Evolutionary conservation across 106 monocot species (phyloP).

Genomic region (Agapanthus africanus): DNA sequence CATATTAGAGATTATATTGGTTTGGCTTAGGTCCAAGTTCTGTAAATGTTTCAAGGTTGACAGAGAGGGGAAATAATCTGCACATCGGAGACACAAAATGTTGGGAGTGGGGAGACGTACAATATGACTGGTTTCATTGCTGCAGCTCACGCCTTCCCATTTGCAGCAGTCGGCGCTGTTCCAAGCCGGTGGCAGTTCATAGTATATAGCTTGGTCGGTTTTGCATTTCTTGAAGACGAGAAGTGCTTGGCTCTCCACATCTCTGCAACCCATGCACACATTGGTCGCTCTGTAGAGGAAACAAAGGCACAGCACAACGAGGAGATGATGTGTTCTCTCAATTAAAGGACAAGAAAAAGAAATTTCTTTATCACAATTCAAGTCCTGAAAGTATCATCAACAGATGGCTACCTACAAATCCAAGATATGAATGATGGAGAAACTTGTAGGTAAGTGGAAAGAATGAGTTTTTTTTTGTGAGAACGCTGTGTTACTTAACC

Average conservation of each 20-base stretch:
- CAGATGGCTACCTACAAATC: too few species aligned
- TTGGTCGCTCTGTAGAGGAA: too few species aligned
- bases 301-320: too few species aligned
- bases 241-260: background rate
- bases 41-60: constrained; percentile 10
- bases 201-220: background rate
- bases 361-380: too few species aligned
- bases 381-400: too few species aligned
- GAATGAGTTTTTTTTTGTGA: too few species aligned
- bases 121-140: constrained; percentile 25
- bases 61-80: background rate
- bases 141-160: constrained; percentile 35
- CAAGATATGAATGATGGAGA: too few species aligned
- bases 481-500: too few species aligned
- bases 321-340: too few species aligned
- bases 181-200: constrained; percentile 28
- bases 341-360: too few species aligned
- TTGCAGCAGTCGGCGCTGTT: constrained; percentile 26
- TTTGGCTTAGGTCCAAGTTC: constrained; percentile 32
- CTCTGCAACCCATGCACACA: constrained; percentile 1
- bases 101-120: constrained; percentile 14
- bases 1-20: background rate
- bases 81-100: background rate
- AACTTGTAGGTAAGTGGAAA: too few species aligned
- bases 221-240: constrained; percentile 21